Evolutionary conservation across 306 rosid species (phyloP).

Genomic region (Vigna unguiculata): DNA sequence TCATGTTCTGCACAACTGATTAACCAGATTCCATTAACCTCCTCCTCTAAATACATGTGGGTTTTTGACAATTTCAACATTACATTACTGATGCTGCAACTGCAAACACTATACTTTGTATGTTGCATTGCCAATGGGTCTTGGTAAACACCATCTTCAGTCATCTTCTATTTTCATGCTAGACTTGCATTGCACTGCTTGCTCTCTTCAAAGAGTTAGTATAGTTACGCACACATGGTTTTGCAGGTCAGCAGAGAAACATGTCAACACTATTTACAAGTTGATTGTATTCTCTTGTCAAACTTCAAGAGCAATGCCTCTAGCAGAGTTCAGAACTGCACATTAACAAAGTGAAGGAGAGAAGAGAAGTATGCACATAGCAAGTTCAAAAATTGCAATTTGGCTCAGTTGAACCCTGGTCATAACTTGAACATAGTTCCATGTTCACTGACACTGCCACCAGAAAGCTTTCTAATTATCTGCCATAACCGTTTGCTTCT

Average conservation of each 20-base stretch:
- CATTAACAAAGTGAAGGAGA: constrained; percentile 32
- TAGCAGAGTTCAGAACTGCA: constrained; percentile 27
- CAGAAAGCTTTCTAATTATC: constrained; percentile 66
- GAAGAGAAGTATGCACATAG: constrained; percentile 30
- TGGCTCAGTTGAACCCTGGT: constrained; percentile 50
- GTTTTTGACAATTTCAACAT: constrained; percentile 17
- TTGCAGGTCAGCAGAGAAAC: constrained; percentile 41
- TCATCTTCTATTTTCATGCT: constrained; percentile 39
- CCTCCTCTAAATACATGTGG: constrained; percentile 22
- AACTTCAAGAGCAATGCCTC: constrained; percentile 38
- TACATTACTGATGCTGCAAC: constrained; percentile 13
- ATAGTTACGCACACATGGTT: constrained; percentile 30
- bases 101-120: constrained; percentile 20
- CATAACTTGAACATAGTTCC: constrained; percentile 60
- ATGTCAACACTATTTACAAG: constrained; percentile 46
- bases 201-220: constrained; percentile 31
- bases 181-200: constrained; percentile 40
- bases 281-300: constrained; percentile 44
- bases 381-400: constrained; percentile 6
- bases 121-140: constrained; percentile 10
- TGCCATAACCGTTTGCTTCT: constrained; percentile 74
- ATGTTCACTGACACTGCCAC: constrained; percentile 87
- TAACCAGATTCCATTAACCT: constrained; percentile 24
- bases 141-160: constrained; percentile 26
- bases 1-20: constrained; percentile 8